Conservation (phyloP, 139 green algal genomes). For the Coccomyxa sp. region DNA sequence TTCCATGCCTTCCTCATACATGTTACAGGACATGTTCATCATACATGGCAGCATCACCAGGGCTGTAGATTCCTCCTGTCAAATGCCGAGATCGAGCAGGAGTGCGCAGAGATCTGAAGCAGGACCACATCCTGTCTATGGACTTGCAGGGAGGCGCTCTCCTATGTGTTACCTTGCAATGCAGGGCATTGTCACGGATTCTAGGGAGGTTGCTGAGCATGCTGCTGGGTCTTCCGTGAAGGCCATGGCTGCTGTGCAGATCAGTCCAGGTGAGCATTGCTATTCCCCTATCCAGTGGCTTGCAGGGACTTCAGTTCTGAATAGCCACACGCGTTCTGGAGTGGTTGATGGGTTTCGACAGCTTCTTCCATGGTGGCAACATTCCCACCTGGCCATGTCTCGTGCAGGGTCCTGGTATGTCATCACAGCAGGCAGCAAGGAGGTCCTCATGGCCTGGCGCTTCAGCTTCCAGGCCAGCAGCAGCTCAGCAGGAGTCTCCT, state of each 20-base stretch:
- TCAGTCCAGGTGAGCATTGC: background rate
- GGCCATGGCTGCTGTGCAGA: background rate
- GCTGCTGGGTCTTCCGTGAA: slow-evolving; percentile 19
- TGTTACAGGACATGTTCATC: background rate
- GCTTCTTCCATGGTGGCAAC: background rate
- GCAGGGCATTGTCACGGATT: background rate
- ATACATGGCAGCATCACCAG: no score
- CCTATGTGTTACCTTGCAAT: background rate
- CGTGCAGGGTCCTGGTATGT: slow-evolving; percentile 15
- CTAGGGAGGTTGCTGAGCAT: slow-evolving; percentile 11
- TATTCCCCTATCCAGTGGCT: background rate
- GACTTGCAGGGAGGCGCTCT: background rate
- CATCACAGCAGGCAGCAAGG: slow-evolving; percentile 21
- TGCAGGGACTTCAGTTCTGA: background rate
- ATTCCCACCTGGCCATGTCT: background rate
- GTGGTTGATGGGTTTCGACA: background rate
- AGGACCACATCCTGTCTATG: background rate
- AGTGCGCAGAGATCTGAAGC: background rate
- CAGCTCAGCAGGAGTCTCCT: background rate
- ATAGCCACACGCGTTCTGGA: background rate
- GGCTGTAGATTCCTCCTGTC: background rate
- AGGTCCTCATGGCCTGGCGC: slow-evolving; percentile 23
- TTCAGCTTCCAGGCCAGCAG: background rate
- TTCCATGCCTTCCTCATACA: background rate
- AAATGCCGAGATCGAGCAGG: background rate